These are phyloP conservation scores for Oxytropis ochrocephala DNA, from an alignment of 306 rosid species.

Conservation along the genomic window DNA sequence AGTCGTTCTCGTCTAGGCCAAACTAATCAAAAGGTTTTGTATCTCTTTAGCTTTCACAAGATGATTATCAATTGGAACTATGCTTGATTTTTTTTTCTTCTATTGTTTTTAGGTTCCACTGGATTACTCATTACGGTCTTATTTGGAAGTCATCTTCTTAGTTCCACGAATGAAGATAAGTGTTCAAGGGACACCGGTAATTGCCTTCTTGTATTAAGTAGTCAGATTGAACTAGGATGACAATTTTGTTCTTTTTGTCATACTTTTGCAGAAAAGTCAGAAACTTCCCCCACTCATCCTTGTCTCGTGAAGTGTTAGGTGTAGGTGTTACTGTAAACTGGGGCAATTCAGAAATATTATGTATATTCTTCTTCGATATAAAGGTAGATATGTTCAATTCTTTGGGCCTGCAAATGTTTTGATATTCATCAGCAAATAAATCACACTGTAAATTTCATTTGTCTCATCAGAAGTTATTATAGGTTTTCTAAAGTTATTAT, in stretches of 20 bases:
- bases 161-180: slow-evolving; percentile 52
- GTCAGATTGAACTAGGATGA: not conserved
- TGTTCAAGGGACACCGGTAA: slow-evolving; percentile 48
- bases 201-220: slow-evolving; percentile 15
- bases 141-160: slow-evolving; percentile 51
- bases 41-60: not conserved
- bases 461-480: not conserved
- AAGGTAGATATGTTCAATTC: slow-evolving; percentile 9
- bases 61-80: not conserved
- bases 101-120: slow-evolving; percentile 38
- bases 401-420: slow-evolving; percentile 32
- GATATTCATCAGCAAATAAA: not conserved
- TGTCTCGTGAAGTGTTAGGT: slow-evolving; percentile 14
- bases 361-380: not conserved
- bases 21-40: slow-evolving; percentile 37
- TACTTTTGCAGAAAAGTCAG: not conserved
- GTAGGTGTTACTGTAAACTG: slow-evolving; percentile 30
- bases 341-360: slow-evolving; percentile 19
- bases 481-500: not conserved
- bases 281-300: slow-evolving; percentile 39
- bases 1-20: slow-evolving; percentile 54
- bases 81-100: not conserved
- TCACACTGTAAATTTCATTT: not conserved
- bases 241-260: not conserved
- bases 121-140: slow-evolving; percentile 52